Base-by-base conservation (phyloP, 2,329 filamentous ascomycete genomes). In the Fusarium papillatum region DNA sequence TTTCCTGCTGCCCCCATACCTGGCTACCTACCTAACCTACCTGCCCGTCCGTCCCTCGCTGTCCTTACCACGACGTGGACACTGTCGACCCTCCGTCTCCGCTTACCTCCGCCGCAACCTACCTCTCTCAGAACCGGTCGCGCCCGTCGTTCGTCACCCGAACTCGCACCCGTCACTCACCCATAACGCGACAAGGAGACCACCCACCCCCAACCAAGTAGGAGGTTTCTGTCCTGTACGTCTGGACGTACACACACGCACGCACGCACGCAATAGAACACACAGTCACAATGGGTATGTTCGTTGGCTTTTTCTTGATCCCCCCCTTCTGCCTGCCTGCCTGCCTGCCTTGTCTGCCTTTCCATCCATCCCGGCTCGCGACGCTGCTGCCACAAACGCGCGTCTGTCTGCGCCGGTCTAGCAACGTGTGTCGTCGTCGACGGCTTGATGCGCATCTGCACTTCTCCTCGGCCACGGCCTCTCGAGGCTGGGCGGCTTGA, bases 271-370 rank as follows among this genome's bases (percentile, higher is more conserved):
- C 69, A 72, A 73, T 73, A 72, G 50, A 76, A 61, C 68, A 63
- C 66, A 75, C 53, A 75, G 70, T 77, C 78, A 76, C 75, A 75
- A 80, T 80, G 79, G 79, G 79, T 80, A 80, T 69, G 79, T 80
- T 53, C 73, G 72, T 74, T 72, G 66, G 77, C 76, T 71, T 73
- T 75, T 76, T 78, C 76, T 77, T 75, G 69, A 46, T 70, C 41
- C 41, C 41, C 48, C 48, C 22, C 36, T 17, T 26, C 34, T 38
- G 31, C 31, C 36, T 38, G 36, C 34, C 34, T 36, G 34, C n/a
- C n/a, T n/a, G n/a, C 53, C 53, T 59, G 29, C 50, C 50, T 34
- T 55, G 26, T 31, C 50, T 34, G 29, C 50, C 50, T 55, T 55
- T 13, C 50, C 17, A 55, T 39, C 57, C 24, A 60, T 60, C 36